Evolutionary conservation across 306 rosid genomes (phyloP).

Genomic region (Gastrolobium villosum): DNA sequence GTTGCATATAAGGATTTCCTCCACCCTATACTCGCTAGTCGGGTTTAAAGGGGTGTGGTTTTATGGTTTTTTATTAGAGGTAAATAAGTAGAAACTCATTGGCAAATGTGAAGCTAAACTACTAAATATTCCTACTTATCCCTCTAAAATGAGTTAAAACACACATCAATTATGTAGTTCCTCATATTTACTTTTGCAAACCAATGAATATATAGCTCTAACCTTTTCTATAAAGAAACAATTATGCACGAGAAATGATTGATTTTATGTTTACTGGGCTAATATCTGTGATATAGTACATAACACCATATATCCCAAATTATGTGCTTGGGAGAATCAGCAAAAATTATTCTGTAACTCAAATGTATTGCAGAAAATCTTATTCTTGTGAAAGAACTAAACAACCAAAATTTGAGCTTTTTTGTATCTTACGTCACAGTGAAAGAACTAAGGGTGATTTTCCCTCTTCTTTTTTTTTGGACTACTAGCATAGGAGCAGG

Average conservation of each 20-base stretch:
- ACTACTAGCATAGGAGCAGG: too few relatives aligned
- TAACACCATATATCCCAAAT: not conserved
- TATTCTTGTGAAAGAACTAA: not conserved
- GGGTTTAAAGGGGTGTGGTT: too few relatives aligned
- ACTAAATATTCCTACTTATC: not conserved
- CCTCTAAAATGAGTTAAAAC: constrained; percentile 13
- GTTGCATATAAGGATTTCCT: too few relatives aligned
- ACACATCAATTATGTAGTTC: not conserved
- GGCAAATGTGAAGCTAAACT: constrained; percentile 15
- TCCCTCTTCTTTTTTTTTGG: not conserved
- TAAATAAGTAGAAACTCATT: not conserved
- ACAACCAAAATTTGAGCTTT: not conserved
- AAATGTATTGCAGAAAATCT: constrained; percentile 12
- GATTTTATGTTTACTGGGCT: not conserved
- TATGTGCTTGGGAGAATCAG: not conserved
- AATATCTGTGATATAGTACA: not conserved
- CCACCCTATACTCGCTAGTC: too few relatives aligned
- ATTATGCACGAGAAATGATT: not conserved
- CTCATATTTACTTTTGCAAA: not conserved
- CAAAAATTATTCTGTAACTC: not conserved
- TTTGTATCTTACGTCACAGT: not conserved
- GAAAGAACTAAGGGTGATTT: constrained; percentile 4
- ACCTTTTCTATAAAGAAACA: constrained; percentile 5
- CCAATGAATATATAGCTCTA: not conserved
- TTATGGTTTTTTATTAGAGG: too few relatives aligned